These are phyloP conservation scores for Apostasia ramifera DNA, from an alignment of 106 monocot species.

Conservation along the genomic window DNA sequence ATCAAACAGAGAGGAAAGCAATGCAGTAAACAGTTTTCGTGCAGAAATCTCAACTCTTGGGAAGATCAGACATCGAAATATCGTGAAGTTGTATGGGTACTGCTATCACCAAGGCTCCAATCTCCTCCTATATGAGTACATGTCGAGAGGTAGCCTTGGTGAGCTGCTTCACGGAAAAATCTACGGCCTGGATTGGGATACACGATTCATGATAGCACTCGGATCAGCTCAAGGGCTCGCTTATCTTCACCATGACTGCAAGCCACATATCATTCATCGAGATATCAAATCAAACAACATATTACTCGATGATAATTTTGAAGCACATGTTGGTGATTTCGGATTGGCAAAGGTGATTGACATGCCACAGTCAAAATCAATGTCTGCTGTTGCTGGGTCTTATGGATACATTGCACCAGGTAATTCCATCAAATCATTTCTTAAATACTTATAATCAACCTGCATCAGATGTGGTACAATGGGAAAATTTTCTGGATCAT, in stretches of 20 bases:
- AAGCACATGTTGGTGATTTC: slow-evolving; percentile 97
- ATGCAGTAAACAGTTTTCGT: slow-evolving; percentile 69
- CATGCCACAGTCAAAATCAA: slow-evolving; percentile 80
- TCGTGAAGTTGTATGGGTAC: slow-evolving; percentile 89
- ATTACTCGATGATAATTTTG: slow-evolving; percentile 83
- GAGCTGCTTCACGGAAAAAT: slow-evolving; percentile 65
- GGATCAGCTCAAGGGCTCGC: slow-evolving; percentile 92
- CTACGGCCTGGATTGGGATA: slow-evolving; percentile 60
- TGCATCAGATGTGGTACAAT: too few species aligned
- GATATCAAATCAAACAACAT: slow-evolving; percentile 99
- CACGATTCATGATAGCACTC: slow-evolving; percentile 70
- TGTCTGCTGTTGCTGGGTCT: slow-evolving; percentile 96
- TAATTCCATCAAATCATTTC: slow-evolving; percentile 14
- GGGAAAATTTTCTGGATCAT: too few species aligned
- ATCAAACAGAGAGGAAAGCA: slow-evolving; percentile 71
- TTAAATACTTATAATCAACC: neutral
- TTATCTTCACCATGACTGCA: slow-evolving; percentile 94
- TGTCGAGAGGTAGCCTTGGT: slow-evolving; percentile 86
- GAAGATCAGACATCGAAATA: slow-evolving; percentile 91
- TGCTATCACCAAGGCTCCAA: slow-evolving; percentile 76
- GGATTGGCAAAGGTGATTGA: slow-evolving; percentile 94
- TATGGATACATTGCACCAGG: slow-evolving; percentile 99
- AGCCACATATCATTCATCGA: slow-evolving; percentile 83
- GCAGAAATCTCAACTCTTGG: slow-evolving; percentile 93
- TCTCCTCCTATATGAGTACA: slow-evolving; percentile 88